These are phyloP conservation scores for Silene conica DNA, from an alignment of 148 eudicot species.

Conservation along the genomic window DNA sequence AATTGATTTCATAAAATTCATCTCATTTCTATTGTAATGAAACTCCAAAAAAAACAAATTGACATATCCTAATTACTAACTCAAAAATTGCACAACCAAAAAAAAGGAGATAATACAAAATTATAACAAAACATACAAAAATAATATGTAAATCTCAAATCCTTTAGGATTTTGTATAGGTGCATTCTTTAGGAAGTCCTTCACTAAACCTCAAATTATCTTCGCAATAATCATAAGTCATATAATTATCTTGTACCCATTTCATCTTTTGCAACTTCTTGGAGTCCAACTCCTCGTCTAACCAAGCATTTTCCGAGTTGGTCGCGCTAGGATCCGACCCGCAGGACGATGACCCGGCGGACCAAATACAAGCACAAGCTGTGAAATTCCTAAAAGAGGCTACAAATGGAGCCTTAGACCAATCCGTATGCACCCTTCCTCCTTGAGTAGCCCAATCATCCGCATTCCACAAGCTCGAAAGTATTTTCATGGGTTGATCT, in stretches of 20 bases:
- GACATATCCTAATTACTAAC: neutral
- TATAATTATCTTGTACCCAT: slow-evolving; percentile 35
- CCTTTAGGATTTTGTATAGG: neutral
- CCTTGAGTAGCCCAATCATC: slow-evolving; percentile 52
- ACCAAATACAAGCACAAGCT: slow-evolving; percentile 36
- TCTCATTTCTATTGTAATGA: neutral
- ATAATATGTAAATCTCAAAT: neutral
- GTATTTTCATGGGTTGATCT: slow-evolving; percentile 36
- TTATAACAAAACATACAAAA: neutral
- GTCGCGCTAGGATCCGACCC: slow-evolving; percentile 19
- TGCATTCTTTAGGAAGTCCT: slow-evolving; percentile 42
- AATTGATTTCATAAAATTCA: too few relatives aligned
- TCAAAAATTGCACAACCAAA: neutral
- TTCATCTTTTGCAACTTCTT: slow-evolving; percentile 26
- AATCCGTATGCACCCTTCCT: slow-evolving; percentile 35
- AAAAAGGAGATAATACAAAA: neutral
- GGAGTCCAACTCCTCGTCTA: slow-evolving; percentile 24
- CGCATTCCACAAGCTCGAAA: slow-evolving; percentile 44
- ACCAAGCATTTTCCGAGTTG: slow-evolving; percentile 25
- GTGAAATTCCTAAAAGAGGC: slow-evolving; percentile 35
- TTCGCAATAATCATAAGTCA: slow-evolving; percentile 41
- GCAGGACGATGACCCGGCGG: slow-evolving; percentile 29
- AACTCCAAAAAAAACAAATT: too few relatives aligned
- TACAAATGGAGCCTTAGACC: slow-evolving; percentile 38
- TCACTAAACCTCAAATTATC: slow-evolving; percentile 37